Evolutionary conservation across 345 rosid genomes (phyloP).

Genomic region (Populus nigra): DNA sequence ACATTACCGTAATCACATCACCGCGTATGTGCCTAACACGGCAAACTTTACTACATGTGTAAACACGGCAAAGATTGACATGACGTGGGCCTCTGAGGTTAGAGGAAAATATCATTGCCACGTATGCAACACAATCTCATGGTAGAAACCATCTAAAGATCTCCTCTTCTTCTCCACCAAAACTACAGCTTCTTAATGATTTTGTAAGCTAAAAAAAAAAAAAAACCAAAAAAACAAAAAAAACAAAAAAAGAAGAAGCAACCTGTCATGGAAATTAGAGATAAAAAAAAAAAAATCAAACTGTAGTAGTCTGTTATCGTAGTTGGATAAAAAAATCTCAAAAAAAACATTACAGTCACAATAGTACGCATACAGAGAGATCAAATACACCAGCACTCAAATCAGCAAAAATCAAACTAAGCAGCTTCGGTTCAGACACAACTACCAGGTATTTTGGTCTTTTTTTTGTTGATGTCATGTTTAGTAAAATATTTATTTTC

Average conservation of each 20-base stretch:
- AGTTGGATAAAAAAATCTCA: background rate
- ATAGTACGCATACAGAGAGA: too few relatives aligned
- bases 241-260: background rate
- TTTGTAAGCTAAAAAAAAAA: background rate
- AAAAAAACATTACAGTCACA: background rate
- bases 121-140: constrained; percentile 34
- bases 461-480: background rate
- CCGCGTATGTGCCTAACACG: too few relatives aligned
- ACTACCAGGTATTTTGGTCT: background rate
- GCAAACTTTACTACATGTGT: background rate
- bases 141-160: constrained; percentile 46
- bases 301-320: too few relatives aligned
- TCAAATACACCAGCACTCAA: background rate
- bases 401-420: background rate
- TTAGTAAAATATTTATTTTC: background rate
- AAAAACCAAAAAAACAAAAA: too few relatives aligned
- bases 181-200: constrained; percentile 19
- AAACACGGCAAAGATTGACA: background rate
- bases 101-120: constrained; percentile 72
- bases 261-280: background rate
- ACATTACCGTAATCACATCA: background rate
- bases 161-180: constrained; percentile 5
- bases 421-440: background rate
- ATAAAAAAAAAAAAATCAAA: background rate
- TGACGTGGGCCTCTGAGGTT: constrained; percentile 44